Evolutionary conservation across 768 basidiomycete species (phyloP), one percentile per base, ranked within the genome.

Genomic region (Pisolithus albus): DNA sequence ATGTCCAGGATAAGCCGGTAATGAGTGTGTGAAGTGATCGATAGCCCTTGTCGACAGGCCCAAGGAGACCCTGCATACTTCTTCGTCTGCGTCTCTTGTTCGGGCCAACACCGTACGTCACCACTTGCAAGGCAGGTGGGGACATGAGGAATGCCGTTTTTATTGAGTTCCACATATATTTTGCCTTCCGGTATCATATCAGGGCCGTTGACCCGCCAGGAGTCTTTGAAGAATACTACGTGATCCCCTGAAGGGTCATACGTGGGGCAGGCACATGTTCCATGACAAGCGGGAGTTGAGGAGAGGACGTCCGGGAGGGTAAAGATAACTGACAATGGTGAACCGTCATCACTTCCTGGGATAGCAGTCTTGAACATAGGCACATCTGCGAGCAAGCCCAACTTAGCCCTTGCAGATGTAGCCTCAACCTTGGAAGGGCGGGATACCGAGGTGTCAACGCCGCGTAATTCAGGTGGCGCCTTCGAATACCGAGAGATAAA

Each of bases 401-500:
- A 26, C 21, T 15, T 23, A 0, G 6, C 38, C 37, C 38, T 18
- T 18, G 53, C 23, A 10, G 6, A 5, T 13, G 2, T 18, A 19
- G 53, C 53, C 26, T 50, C 37, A 6, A n/a, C 16, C 8, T 15
- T 6, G 7, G 36, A 11, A 50, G 44, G 16, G 21, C 5, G 7
- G 24, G 36, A 24, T 5, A 51, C 21, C 1, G 50, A 45, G 2
- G 56, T 40, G 47, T 72, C 69, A n/a, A 51, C 30, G 5, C 68
- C 65, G 11, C 61, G 49, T 23, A 54, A 46, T 2, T 46, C 28
- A 46, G 19, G 48, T 39, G 40, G 40, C 37, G 57, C 53, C 21
- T 56, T 56, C 8, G 51, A 51, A 52, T 56, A 70, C 24, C 58
- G 53, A 52, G 52, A 60, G 37, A 70, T 57, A 56, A 67, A 72